Evolutionary conservation across 176 grass and related monocot species (phyloP), one percentile per base, ranked within the genome.

Genomic region (Cenchrus fungigraminus): DNA sequence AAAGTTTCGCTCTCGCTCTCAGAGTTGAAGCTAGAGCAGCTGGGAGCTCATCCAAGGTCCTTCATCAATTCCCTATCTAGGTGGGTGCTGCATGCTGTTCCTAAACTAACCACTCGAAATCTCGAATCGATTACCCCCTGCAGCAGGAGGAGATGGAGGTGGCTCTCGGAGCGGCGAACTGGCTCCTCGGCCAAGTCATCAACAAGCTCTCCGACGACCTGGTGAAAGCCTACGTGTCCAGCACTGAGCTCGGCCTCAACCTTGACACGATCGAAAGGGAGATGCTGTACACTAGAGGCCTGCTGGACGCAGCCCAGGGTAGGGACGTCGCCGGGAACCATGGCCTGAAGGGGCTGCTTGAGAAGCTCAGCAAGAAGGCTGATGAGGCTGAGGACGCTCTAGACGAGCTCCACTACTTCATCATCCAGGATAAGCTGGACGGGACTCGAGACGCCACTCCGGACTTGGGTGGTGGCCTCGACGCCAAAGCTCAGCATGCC

Each of bases 341-440:
- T 46, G 44, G 44, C 4, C 44, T 46, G 44, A 6, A 46, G 8
- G 44, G 44, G 44, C 44, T 46, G 44, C 44, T 86, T 0, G 65
- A 71, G 29, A 12, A 28, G 0, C 75, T 86, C 4, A 19, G 65
- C 54, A 63, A 42, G 16, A 86, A 86, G 1, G 75, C 75, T 0
- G 65, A 79, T 5, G 66, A 86, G 12, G 66, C 55, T 0, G 84
- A 86, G 55, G 75, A 79, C 20, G 81, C 57, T 12, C 69, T 83
- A 25, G 81, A 83, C 17, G 81, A 74, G 69, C 69, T 83, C 25
- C 74, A 86, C 53, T 86, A 86, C 75, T 86, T 86, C 65, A 61
- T 61, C 28, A 86, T 79, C 25, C 75, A 63, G 14, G 84, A 86
- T 66, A 6, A 79, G 66, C 44, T 86, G 54, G 55, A 79, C 3